Base-by-base conservation (phyloP, 176 grass and related monocot species). In the Oryza meridionalis region DNA sequence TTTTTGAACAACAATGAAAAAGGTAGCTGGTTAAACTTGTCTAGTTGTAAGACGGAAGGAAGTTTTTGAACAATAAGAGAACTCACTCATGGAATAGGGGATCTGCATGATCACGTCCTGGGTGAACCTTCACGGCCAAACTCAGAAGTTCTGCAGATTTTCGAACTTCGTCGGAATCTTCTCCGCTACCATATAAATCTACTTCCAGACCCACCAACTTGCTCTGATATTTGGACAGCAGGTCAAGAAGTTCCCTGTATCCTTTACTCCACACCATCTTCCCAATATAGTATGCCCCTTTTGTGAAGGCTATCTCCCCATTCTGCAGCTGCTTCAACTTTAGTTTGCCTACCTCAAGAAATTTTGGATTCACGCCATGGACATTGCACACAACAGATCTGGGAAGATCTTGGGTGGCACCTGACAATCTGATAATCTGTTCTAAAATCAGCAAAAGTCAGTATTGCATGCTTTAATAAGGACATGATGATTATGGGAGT, bases 191-290 rank as follows among this genome's bases (percentile, higher is more conserved):
- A 81, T 92, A 98, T 67, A 98, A 76, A 90, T 95, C 96, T 67
- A 98, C 81, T 84, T 94, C 83, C 65, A 98, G 82, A 73, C 65
- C 80, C 73, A 77, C n/a, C 81, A 98, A 86, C 66, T 93, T 83
- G 55, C 80, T 88, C 84, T 95, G 89, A 85, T 98, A 80, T 70
- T 94, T 92, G 40, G 87, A 90, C n/a, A 98, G 80, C 27, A 98
- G 80, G 65, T 95, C 77, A 21, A 98, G 85, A 73, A 98, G 91
- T 84, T 98, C 96, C 47, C 77, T 93, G 65, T 98, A 98, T 76
- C 96, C 96, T 73, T 98, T 98, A 87, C 85, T 87, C 96, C 96
- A 98, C 16, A 98, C 87, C 96, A 98, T 98, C 82, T 98, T 98
- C 62, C 96, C 96, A 26, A 98, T 95, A 58, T 98, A 95, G 84